phyloP scores from a whole-genome alignment of 331 rosid genomes.

The Pyrus hybrid region DNA sequence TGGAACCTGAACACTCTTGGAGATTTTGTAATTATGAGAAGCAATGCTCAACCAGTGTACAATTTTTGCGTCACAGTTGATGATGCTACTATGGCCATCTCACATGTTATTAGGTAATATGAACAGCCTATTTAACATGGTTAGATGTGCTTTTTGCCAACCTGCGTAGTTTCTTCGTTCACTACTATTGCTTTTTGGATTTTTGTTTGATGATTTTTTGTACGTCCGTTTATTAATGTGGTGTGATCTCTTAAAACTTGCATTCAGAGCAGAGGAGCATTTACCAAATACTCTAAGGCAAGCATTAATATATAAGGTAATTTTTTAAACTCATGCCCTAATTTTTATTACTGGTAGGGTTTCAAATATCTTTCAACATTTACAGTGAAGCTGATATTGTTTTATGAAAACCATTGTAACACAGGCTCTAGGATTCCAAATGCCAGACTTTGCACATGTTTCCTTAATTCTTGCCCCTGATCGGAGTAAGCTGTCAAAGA shows the following conservation, averaged over 20 bases:
- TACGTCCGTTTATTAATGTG: neutral
- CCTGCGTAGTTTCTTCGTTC: neutral
- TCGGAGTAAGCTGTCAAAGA: constrained; percentile 90
- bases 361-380: neutral
- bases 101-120: constrained; percentile 86
- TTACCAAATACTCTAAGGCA: constrained; percentile 92
- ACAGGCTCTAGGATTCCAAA: constrained; percentile 81
- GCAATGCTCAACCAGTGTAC: constrained; percentile 96
- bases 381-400: constrained; percentile 8
- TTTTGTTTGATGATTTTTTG: neutral
- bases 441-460: constrained; percentile 96
- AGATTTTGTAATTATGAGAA: constrained; percentile 96
- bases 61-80: constrained; percentile 96
- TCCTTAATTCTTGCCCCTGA: constrained; percentile 97
- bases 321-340: neutral
- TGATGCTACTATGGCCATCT: constrained; percentile 97
- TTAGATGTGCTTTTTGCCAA: constrained; percentile 2
- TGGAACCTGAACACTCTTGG: constrained; percentile 98
- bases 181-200: neutral
- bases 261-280: constrained; percentile 96
- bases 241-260: constrained; percentile 5
- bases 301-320: constrained; percentile 85
- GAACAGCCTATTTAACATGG: neutral
- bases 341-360: neutral
- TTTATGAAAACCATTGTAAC: constrained; percentile 10